Evolutionary conservation across 148 eudicot genomes (phyloP).

Genomic region (Camellia sinensis): DNA sequence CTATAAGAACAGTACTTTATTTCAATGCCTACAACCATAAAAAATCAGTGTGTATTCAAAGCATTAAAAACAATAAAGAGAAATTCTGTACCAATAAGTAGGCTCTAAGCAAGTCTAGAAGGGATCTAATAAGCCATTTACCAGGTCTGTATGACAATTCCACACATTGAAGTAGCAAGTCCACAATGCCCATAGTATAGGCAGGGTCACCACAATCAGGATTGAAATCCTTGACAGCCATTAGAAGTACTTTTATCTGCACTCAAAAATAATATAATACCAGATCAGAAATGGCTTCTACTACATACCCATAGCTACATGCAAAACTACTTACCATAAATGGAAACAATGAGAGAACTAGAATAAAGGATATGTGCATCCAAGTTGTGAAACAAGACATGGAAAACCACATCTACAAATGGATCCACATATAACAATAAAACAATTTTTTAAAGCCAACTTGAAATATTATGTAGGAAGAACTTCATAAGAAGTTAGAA

Average conservation of each 20-base stretch:
- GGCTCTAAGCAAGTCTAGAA: constrained; percentile 5
- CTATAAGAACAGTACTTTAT: neutral
- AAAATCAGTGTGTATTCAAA: constrained; percentile 3
- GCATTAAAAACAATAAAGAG: constrained; percentile 3
- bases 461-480: neutral
- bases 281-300: neutral
- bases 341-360: neutral
- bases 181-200: constrained; percentile 96
- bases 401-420: neutral
- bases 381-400: neutral
- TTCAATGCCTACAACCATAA: constrained; percentile 5
- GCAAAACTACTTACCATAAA: neutral
- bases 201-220: constrained; percentile 84
- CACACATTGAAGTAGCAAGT: constrained; percentile 88
- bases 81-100: constrained; percentile 6
- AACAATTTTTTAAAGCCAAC: neutral
- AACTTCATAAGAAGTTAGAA: neutral
- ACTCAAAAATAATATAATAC: constrained; percentile 7
- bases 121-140: constrained; percentile 29
- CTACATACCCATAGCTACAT: neutral
- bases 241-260: constrained; percentile 90
- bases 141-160: constrained; percentile 92
- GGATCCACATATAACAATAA: neutral
- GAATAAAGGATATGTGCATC: neutral
- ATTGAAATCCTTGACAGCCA: constrained; percentile 84